Evolutionary conservation across 1,139 yeast species (phyloP).

Genomic region (Insectozyma bohioensis): DNA sequence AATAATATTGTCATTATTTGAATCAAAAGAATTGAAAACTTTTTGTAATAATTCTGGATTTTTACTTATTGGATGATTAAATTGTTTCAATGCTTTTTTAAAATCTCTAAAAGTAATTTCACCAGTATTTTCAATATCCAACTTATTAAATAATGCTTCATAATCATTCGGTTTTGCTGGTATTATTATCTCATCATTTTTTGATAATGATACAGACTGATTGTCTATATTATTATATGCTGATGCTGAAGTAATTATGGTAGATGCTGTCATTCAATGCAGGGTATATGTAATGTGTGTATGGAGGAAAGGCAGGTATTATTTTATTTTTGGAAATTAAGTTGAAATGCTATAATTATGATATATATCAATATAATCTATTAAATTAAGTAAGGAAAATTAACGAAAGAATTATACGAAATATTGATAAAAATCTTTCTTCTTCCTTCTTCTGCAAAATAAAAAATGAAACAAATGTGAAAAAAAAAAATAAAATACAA

Average conservation of each 20-base stretch:
- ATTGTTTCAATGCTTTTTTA: slow-evolving; percentile 49
- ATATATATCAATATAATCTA: too few relatives aligned
- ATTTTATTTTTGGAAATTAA: neutral
- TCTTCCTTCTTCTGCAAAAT: too few relatives aligned
- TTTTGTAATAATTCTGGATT: slow-evolving; percentile 59
- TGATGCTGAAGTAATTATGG: slow-evolving; percentile 9
- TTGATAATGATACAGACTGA: neutral
- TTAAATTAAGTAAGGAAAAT: too few relatives aligned
- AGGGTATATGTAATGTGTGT: neutral
- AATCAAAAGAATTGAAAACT: slow-evolving; percentile 57
- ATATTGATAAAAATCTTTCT: too few relatives aligned
- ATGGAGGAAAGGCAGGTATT: neutral
- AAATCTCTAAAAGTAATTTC: slow-evolving; percentile 56
- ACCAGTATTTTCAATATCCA: slow-evolving; percentile 57
- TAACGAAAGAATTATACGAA: too few relatives aligned
- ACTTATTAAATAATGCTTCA: slow-evolving; percentile 38
- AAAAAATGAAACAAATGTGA: too few relatives aligned
- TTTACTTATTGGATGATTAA: slow-evolving; percentile 67
- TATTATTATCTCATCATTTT: slow-evolving; percentile 7
- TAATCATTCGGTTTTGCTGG: slow-evolving; percentile 24
- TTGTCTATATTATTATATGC: slow-evolving; percentile 6
- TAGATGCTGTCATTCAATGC: neutral
- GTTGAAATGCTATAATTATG: too few relatives aligned
- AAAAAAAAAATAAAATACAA: too few relatives aligned
- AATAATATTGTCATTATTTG: slow-evolving; percentile 54